Base-by-base conservation (phyloP, 768 basidiomycete genomes). In the Floccularia luteovirens region DNA sequence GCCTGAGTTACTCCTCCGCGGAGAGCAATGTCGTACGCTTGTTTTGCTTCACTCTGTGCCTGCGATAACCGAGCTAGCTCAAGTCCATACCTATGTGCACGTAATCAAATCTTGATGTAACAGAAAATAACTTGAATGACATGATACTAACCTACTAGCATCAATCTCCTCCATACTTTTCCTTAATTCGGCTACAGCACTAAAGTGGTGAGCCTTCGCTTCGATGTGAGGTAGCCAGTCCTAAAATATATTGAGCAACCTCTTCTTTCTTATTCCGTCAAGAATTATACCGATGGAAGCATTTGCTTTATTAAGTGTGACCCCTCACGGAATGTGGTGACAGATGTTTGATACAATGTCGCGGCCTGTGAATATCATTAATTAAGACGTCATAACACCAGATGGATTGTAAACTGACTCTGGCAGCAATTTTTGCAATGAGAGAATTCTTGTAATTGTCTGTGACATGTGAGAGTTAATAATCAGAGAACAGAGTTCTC, bases 111-210 rank as follows among this genome's bases (percentile, higher is more conserved):
- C 24, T 42, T 33, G 5, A 39, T 32, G 24, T 35, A 36, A 38
- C n/a, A 24, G 16, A 36, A 35, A 36, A 16, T 16, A 5, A 20
- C 28, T 17, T 27, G 33, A 28, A 31, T 25, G 32, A 23, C 43
- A n/a, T n/a, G 23, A 24, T 31, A 49, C 70, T 44, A 43, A 85
- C 83, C 74, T 75, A 66, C 74, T 80, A 23, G 73, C 72, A 56
- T 82, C 90, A 16, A 87, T 72, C 51, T 97, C 93, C 32, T 94
- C 93, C 39, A 89, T 69, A 54, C 87, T 85, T 59, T 91, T 84
- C 32, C 94, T 72, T 52, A 83, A 90, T 52, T 90, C 87, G 3
- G 94, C 77, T 3, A 90, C 94, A 2, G 91, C 90, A 32, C 72
- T 69, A 53, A 99, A 99, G 60, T 99, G 94, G 34, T 72, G 63